Base-by-base conservation (phyloP, 768 basidiomycete genomes). In the Hypsizygus marmoreus region DNA sequence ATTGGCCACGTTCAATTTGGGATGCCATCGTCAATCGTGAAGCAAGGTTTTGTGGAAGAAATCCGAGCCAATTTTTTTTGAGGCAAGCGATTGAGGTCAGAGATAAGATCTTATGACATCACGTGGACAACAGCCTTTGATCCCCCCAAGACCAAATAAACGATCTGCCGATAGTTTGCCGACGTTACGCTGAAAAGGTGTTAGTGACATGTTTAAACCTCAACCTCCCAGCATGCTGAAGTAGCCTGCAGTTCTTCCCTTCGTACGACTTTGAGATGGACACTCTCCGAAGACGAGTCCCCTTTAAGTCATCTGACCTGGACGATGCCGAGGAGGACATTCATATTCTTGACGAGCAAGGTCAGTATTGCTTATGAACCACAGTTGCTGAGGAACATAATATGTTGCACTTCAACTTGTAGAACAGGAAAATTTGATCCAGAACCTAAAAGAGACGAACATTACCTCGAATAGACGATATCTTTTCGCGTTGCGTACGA, bases 401-500 rank as follows among this genome's bases (percentile, higher is more conserved):
- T n/a, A n/a, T n/a, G n/a, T n/a, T n/a, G n/a, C n/a, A 14, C 16
- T 39, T 23, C 11, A 32, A 30, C 6, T 1, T 33, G 2, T 54
- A 86, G 85, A 88, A 58, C 86, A 88, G 58, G 77, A 83, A 35
- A 75, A 77, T 34, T 30, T 84, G 10, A 73, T 88, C 37, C 64
- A 74, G n/a, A 53, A 44, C 4, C 62, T 88, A 29, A 76, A 72
- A 36, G 55, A 54, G n/a, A 64, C 71, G 34, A 78, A 78, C 44
- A 62, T 67, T 0, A 57, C 57, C 6, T 73, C 73, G 1, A 78
- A 75, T 58, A 53, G 58, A 45, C 69, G 65, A 34, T 75, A 76
- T 29, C 60, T 71, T 19, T 35, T 68, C 7, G 61, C 68, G 16
- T 40, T 81, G 20, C 72, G 73, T 42, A 48, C 60, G 6, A 62